These are phyloP conservation scores for Allantophomopsis lycopodina DNA, from an alignment of 2,329 filamentous ascomycete species.

Conservation along the genomic window DNA sequence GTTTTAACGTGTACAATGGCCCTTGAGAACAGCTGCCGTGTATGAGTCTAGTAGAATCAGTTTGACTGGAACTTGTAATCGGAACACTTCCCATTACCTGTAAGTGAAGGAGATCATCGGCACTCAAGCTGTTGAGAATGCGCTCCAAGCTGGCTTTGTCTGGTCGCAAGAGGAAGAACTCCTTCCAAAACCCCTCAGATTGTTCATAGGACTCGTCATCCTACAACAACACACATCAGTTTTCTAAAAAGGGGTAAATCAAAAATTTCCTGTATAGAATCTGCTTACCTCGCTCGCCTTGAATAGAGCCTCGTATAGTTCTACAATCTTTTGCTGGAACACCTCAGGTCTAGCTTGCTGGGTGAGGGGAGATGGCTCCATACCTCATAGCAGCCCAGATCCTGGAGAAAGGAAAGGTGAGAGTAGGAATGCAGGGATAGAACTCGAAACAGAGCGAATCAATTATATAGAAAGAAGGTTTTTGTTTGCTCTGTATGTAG, in stretches of 20 bases:
- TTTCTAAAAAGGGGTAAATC: background rate
- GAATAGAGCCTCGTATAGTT: slow-evolving; percentile 79
- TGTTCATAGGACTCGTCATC: slow-evolving; percentile 55
- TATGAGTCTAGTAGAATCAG: slow-evolving; percentile 13
- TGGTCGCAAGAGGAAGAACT: slow-evolving; percentile 84
- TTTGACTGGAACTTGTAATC: background rate
- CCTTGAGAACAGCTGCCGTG: slow-evolving; percentile 55
- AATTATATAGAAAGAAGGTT: too few species aligned
- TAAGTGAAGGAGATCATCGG: slow-evolving; percentile 62
- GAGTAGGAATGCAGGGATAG: slow-evolving; percentile 26
- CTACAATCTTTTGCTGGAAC: slow-evolving; percentile 88
- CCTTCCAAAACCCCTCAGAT: slow-evolving; percentile 86
- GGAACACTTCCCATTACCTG: slow-evolving; percentile 55
- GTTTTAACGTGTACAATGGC: slow-evolving; percentile 57
- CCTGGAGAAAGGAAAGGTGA: background rate
- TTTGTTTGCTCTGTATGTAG: too few species aligned
- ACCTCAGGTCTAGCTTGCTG: slow-evolving; percentile 81
- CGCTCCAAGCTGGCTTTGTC: slow-evolving; percentile 55
- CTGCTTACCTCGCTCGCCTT: slow-evolving; percentile 31
- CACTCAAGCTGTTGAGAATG: slow-evolving; percentile 55
- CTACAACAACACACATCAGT: slow-evolving; percentile 20
- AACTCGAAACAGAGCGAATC: too few species aligned
- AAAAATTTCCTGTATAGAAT: too few species aligned
- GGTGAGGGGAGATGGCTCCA: slow-evolving; percentile 88
- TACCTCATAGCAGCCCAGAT: slow-evolving; percentile 20